A percentile compares a stretch with the other conserved stretches of the same genome.
phyloP scores from a whole-genome alignment of 1,284 basidiomycete genomes.

The Anthracocystis setariae region DNA sequence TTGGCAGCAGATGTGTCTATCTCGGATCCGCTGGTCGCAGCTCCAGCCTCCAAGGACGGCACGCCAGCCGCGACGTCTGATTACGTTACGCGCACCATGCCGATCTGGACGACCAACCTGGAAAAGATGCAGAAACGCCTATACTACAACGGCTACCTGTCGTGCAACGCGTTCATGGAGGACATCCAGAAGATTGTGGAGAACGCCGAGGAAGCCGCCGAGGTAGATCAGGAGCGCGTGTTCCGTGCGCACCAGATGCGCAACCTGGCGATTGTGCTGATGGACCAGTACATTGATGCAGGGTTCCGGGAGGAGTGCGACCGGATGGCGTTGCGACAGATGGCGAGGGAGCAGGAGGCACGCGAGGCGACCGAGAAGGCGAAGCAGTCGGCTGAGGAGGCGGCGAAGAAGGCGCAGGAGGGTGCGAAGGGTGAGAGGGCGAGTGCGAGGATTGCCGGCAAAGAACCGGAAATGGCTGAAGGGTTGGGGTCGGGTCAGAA shows the following conservation, averaged over 20 bases:
- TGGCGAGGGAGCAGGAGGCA: slow-evolving; percentile 71
- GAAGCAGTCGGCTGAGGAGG: slow-evolving; percentile 64
- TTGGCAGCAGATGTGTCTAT: slow-evolving; percentile 1
- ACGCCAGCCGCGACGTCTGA: slow-evolving; percentile 12
- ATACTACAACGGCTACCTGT: slow-evolving; percentile 86
- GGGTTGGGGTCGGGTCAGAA: slow-evolving; percentile 46
- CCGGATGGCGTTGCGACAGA: slow-evolving; percentile 83
- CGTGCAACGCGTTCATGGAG: slow-evolving; percentile 84
- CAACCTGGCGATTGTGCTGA: slow-evolving; percentile 84
- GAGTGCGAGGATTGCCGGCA: slow-evolving; percentile 76
- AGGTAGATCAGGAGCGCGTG: slow-evolving; percentile 78
- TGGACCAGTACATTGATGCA: slow-evolving; percentile 84
- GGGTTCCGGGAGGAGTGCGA: slow-evolving; percentile 85
- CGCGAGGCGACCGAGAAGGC: slow-evolving; percentile 73
- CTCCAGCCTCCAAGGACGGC: slow-evolving; percentile 2
- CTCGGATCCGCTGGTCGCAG: slow-evolving; percentile 17
- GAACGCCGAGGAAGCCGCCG: slow-evolving; percentile 75
- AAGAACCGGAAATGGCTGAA: slow-evolving; percentile 73
- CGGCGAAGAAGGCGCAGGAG: slow-evolving; percentile 38
- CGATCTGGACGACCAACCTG: slow-evolving; percentile 70
- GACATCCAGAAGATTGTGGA: slow-evolving; percentile 89
- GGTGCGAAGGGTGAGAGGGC: slow-evolving; percentile 49
- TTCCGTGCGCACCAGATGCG: slow-evolving; percentile 89
- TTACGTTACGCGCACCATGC: slow-evolving; percentile 54
- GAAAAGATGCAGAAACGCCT: slow-evolving; percentile 89